Evolutionary conservation across 495 filamentous ascomycete species (phyloP).

Genomic region (Aspergillus taichungensis): DNA sequence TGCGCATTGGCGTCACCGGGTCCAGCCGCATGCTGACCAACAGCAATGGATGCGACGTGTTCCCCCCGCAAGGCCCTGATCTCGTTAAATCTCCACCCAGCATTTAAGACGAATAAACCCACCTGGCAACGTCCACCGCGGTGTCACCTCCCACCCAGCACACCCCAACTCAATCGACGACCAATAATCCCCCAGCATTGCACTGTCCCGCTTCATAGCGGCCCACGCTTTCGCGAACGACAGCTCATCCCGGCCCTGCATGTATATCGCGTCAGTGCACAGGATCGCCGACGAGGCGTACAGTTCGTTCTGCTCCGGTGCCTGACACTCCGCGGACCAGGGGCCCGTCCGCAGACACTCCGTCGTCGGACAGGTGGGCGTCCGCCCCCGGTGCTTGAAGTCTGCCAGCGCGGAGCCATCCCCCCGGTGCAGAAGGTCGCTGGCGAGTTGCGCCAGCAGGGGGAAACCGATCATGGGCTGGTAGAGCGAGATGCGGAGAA

Average conservation of each 20-base stretch:
- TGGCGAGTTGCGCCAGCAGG: slow-evolving; percentile 43
- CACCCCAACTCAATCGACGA: slow-evolving; percentile 47
- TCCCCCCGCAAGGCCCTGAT: slow-evolving; percentile 22
- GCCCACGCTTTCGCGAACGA: slow-evolving; percentile 40
- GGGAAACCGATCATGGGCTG: slow-evolving; percentile 51
- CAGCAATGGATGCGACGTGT: slow-evolving; percentile 49
- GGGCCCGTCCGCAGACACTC: slow-evolving; percentile 26
- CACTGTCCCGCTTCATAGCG: slow-evolving; percentile 37
- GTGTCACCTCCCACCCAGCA: slow-evolving; percentile 46
- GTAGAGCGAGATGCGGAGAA: slow-evolving; percentile 38
- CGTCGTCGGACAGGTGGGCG: slow-evolving; percentile 29
- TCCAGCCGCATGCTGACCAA: slow-evolving; percentile 52
- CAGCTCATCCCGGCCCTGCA: slow-evolving; percentile 28
- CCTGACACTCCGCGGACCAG: slow-evolving; percentile 35
- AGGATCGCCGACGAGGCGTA: slow-evolving; percentile 48
- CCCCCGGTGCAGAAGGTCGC: slow-evolving; percentile 39
- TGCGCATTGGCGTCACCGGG: slow-evolving; percentile 48
- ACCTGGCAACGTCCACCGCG: slow-evolving; percentile 49
- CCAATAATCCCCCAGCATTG: slow-evolving; percentile 49
- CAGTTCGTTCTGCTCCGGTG: slow-evolving; percentile 25
- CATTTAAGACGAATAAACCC: background rate
- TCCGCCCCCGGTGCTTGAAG: slow-evolving; percentile 29
- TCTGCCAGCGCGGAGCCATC: slow-evolving; percentile 45
- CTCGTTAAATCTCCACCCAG: background rate
- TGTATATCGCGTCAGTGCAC: slow-evolving; percentile 50